Base-by-base conservation (phyloP, 2,329 filamentous ascomycete species). In the Fusarium cicatricum region DNA sequence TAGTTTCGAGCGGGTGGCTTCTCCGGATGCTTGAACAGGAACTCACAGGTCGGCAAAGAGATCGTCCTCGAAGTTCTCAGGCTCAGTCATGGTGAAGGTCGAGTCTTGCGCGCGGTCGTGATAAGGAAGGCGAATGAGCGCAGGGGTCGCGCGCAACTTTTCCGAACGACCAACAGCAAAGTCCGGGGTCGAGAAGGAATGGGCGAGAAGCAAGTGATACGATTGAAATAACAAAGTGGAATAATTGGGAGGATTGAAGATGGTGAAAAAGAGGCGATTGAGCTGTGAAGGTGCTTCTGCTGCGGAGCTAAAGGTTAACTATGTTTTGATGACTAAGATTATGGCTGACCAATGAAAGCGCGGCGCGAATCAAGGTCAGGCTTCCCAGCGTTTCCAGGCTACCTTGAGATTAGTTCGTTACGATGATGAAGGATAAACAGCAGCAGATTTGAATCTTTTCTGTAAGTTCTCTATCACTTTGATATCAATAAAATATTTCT, bases 41-140 rank as follows among this genome's bases (percentile, higher is more conserved):
- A 66, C 91, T 78, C 81, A 97, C 92, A 97, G 85, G 78, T 97
- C 93, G 70, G 92, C 92, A 77, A 97, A 97, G 77, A 97, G 90
- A 83, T 97, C 92, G 71, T 97, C 93, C 68, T 97, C 92, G 66
- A 92, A 88, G 66, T 91, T 90, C 71, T 93, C 90, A 47, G 84
- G 81, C 70, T 95, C 91, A 41, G 90, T 86, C 91, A 94, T 95
- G 68, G 62, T 66, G 56, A 62, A n/a, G 42, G 53, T 48, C 44
- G 38, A 40, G 29, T 36, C 44, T 43, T 49, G 46, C 49, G 57
- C 53, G 43, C 37, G 34, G 49, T 46, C 19, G 38, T 49, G 39
- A 59, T 37, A 44, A 55, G 37, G 36, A 38, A 41, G 38, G 23
- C n/a, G 17, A 38, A 17, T 40, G 39, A 50, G 38, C 52, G 33